Conservation (phyloP, 2,329 filamentous ascomycete genomes). For the Fusarium poae region DNA sequence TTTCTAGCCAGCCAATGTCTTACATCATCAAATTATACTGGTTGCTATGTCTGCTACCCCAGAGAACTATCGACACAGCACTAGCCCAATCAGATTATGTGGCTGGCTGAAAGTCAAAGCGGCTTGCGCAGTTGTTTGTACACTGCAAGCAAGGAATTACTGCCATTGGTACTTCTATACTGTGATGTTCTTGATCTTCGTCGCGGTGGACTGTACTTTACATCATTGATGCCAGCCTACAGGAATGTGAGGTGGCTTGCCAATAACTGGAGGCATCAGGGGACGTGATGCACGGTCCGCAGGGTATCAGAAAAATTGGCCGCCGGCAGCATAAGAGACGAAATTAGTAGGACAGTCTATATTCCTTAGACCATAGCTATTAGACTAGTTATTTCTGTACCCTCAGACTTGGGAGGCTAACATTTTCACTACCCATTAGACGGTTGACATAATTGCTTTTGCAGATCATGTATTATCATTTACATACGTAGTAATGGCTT, state of each 20-base stretch:
- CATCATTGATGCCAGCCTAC: not conserved
- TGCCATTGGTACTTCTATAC: not conserved
- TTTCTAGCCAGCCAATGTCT: not conserved
- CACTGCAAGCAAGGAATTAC: not conserved
- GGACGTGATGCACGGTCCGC: not conserved
- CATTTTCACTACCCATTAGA: no score
- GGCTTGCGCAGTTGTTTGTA: slow-evolving; percentile 13
- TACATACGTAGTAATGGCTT: no score
- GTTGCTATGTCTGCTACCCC: not conserved
- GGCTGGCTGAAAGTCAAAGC: slow-evolving; percentile 27
- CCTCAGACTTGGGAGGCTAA: no score
- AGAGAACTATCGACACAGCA: not conserved
- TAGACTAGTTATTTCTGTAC: no score
- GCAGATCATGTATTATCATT: no score
- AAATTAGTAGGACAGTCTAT: no score
- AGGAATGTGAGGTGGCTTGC: not conserved
- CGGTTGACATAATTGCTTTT: no score
- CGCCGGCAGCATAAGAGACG: no score
- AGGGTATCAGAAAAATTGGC: no score
- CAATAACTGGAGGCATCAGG: not conserved
- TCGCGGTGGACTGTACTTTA: no score
- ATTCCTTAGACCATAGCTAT: no score
- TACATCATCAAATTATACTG: not conserved
- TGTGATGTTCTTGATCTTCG: not conserved
- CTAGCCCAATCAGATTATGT: not conserved